These are phyloP conservation scores for Lentinula sp. DNA, from an alignment of 768 basidiomycete species.

Conservation along the genomic window DNA sequence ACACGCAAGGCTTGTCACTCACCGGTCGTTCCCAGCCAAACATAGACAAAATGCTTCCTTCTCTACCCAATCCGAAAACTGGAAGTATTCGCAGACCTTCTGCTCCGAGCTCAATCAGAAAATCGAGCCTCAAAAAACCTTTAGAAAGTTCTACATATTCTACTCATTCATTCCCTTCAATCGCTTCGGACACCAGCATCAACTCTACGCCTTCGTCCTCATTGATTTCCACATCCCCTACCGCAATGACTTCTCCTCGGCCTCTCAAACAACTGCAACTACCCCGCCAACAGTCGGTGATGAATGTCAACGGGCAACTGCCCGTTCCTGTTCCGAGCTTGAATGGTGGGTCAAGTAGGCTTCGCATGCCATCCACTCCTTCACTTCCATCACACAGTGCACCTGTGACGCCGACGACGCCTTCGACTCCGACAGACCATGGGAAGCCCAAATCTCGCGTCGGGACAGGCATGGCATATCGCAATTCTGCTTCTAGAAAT, in stretches of 20 bases:
- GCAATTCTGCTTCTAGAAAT: constrained; percentile 21
- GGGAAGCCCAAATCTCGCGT: constrained; percentile 47
- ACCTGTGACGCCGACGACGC: neutral
- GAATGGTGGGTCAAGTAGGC: neutral
- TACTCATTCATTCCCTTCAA: neutral
- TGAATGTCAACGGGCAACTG: constrained; percentile 20
- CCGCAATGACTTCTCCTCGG: constrained; percentile 12
- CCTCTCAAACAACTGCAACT: constrained; percentile 23
- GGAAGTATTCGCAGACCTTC: constrained; percentile 10
- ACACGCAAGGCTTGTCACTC: neutral
- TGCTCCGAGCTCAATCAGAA: neutral
- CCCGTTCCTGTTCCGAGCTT: constrained; percentile 28
- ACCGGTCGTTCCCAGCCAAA: constrained; percentile 9
- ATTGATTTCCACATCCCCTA: constrained; percentile 6
- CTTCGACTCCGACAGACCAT: neutral
- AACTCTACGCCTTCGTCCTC: constrained; percentile 16
- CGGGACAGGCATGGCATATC: constrained; percentile 66
- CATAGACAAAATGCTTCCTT: constrained; percentile 25
- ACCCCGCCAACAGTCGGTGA: constrained; percentile 16
- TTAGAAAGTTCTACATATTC: constrained; percentile 7
- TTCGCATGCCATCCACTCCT: neutral
- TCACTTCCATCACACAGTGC: constrained; percentile 1
- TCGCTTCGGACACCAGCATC: constrained; percentile 28
- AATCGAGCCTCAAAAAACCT: neutral
- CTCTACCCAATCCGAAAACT: constrained; percentile 18